Evolutionary conservation across 2,329 filamentous ascomycete genomes (phyloP), one percentile per base, ranked within the genome.

Genomic region (Alternaria triticimaculans): DNA sequence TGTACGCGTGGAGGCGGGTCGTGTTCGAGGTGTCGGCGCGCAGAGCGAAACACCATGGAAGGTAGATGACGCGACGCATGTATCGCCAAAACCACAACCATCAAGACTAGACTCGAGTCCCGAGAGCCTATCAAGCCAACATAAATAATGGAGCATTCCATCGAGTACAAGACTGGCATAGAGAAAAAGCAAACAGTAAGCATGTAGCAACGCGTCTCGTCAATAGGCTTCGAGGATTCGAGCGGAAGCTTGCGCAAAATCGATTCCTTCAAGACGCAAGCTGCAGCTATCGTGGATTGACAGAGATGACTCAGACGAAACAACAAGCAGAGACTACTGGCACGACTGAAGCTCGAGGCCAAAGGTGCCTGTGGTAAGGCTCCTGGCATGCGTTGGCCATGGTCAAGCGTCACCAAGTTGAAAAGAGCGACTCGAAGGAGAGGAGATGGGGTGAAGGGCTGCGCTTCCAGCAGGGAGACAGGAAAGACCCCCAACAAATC

Each of bases 401-500:
- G 15, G 49, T 37, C 5, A 23, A 53, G 49, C 49, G 49, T 41
- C 28, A 53, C 49, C 20, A 53, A 37, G 30, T n/a, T n/a, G 20
- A n/a, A 25, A 53, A 37, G 49, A 53, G 49, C 49, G 28, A 18
- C 49, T 53, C 30, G 49, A 41, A 63, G 67, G 60, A 50, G 57
- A 67, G 60, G 63, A 62, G 60, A 62, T 58, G 63, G 64, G 65
- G 58, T 63, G 60, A 65, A 62, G 23, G 55, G 54, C 58, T 67
- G 63, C 53, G 68, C 58, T 63, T 69, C 62, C 51, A 58, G 70
- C 69, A 66, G 70, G 66, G 70, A 63, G 62, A 59, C 62, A 57
- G 55, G 37, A 54, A 56, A 71, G 65, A 71, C 66, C 72, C 74
- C 69, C 68, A 74, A 67, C 67, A 59, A 68, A 66, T 25, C 48